Base-by-base conservation (phyloP, 2,329 filamentous ascomycete species). In the Scytalidium lignicola region DNA sequence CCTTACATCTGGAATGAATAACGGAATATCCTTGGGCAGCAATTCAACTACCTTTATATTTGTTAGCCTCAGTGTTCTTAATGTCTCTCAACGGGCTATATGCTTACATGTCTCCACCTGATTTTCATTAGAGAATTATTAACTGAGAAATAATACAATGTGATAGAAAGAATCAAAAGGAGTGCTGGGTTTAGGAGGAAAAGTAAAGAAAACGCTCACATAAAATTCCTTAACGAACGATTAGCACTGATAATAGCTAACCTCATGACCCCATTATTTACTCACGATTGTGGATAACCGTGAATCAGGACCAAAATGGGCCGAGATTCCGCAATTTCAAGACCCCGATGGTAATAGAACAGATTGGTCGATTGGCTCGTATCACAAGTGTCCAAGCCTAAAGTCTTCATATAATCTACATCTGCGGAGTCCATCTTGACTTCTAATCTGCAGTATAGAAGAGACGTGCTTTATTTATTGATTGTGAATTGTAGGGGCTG, bases 241-340 rank as follows among this genome's bases (percentile, higher is more conserved):
- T 37, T 37, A 37, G 32, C 32, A 37, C 6, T 10, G 5, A 26
- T 26, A 37, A 9, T 13, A 8, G 7, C 54, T 55, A 62, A 40
- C 23, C 10, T 6, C 23, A 26, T 57, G 57, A 42, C 22, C 18
- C 32, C 29, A 44, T 19, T 43, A 50, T 57, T 56, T 41, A 57
- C 58, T 46, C 62, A 65, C 46, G 67, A 67, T 56, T 75, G 70
- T 3, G 71, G 73, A 55, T 72, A 75, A 43, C 71, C 72, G 57
- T 74, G 72, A 28, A 74, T 63, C 29, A 73, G 57, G 41, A 69
- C 68, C 12, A 74, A 51, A 40, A 75, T 60, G 9, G 62, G 62
- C 5, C 26, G 49, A 21, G 42, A 44, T 39, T 63, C 64, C 3
- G 12, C 28, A 52, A 47, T 15, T 15, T 48, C 15, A 9, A 55